Conservation (phyloP, 306 rosid genomes). For the Alnus glutinosa region DNA sequence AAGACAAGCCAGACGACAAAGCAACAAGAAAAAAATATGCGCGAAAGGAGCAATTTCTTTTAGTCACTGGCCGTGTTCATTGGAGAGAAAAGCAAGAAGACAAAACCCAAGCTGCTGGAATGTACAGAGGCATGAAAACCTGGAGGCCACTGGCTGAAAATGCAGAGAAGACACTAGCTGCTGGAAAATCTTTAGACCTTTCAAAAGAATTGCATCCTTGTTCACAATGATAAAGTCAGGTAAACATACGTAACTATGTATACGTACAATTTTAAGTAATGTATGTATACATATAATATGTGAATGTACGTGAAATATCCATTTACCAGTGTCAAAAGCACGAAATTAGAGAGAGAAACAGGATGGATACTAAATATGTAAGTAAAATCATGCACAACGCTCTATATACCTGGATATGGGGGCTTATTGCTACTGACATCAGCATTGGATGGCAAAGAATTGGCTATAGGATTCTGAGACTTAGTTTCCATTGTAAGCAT, state of each 20-base stretch:
- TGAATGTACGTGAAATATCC: not conserved
- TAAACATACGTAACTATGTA: not conserved
- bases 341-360: not conserved
- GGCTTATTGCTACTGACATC: slow-evolving; percentile 45
- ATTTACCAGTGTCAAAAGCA: not conserved
- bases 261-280: not conserved
- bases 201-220: not conserved
- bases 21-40: too few species aligned
- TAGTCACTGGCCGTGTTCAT: too few species aligned
- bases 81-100: too few species aligned
- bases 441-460: slow-evolving; percentile 33
- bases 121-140: too few species aligned
- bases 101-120: too few species aligned
- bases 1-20: too few species aligned
- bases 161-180: too few species aligned
- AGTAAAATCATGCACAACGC: not conserved
- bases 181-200: not conserved
- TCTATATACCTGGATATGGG: slow-evolving; percentile 52
- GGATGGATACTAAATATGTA: not conserved
- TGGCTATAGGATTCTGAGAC: slow-evolving; percentile 40
- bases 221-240: not conserved
- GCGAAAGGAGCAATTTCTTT: too few species aligned
- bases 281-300: not conserved
- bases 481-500: slow-evolving; percentile 48
- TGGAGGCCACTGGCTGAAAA: too few species aligned